These are phyloP conservation scores for Rhizomucor pusillus DNA, from an alignment of 371 early-diverging fungal species.

Conservation along the genomic window DNA sequence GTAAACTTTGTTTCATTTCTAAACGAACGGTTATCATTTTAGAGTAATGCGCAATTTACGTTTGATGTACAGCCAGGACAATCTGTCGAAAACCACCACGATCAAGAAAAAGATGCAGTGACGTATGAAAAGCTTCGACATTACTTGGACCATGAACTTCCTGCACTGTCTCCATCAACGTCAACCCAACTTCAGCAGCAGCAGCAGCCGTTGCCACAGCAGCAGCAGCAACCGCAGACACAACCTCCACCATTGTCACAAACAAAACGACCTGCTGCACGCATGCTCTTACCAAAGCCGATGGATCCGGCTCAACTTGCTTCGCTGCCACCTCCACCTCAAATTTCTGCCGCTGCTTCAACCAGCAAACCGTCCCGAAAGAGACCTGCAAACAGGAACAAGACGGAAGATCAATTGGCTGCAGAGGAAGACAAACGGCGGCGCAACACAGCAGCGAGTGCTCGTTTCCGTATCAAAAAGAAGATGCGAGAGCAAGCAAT, in stretches of 20 bases:
- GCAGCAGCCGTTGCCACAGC: constrained; percentile 19
- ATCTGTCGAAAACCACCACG: too few species aligned
- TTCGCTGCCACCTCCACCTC: constrained; percentile 4
- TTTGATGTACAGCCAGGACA: constrained; percentile 59
- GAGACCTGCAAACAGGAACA: background rate
- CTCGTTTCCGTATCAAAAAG: constrained; percentile 94
- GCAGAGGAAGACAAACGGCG: constrained; percentile 86
- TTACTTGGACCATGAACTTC: constrained; percentile 44
- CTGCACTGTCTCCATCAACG: background rate
- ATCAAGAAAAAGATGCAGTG: constrained; percentile 23
- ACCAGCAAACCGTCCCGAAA: background rate
- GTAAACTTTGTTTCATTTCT: background rate
- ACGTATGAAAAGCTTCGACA: constrained; percentile 40
- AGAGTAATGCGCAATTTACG: constrained; percentile 66
- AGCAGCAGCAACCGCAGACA: constrained; percentile 13
- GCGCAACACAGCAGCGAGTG: constrained; percentile 94
- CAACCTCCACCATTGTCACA: background rate
- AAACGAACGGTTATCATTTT: background rate
- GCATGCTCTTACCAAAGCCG: constrained; percentile 34
- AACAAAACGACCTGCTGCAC: constrained; percentile 4
- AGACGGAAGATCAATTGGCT: constrained; percentile 2
- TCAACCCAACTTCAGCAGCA: constrained; percentile 27
- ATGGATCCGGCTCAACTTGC: constrained; percentile 13
- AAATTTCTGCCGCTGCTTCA: constrained; percentile 3
- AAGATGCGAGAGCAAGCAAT: constrained; percentile 83